Conservation (phyloP, 148 eudicot species). For the Gaultheria prostrata region DNA sequence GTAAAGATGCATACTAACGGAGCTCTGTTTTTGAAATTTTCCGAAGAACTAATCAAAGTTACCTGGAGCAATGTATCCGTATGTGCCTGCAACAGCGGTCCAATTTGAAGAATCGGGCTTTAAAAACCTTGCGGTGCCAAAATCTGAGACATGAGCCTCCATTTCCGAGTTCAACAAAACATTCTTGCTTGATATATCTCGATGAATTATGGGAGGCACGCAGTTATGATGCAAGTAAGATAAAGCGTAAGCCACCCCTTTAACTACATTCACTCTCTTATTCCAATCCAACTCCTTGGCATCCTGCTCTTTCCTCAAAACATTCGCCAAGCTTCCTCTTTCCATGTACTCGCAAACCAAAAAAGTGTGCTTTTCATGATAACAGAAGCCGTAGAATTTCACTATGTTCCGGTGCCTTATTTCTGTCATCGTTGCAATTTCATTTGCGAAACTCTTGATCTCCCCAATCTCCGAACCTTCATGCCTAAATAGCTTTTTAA, state of each 20-base stretch:
- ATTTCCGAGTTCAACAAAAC: background rate
- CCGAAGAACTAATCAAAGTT: background rate
- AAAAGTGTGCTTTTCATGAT: no score
- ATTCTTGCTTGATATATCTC: constrained; percentile 1
- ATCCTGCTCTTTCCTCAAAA: no score
- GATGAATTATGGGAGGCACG: background rate
- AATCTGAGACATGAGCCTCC: constrained; percentile 13
- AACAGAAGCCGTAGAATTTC: no score
- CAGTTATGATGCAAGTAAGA: constrained; percentile 13
- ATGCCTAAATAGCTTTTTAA: no score
- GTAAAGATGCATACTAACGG: no score
- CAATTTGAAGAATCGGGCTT: background rate
- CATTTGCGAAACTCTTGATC: no score
- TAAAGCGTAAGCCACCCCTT: background rate
- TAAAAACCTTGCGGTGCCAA: constrained; percentile 8
- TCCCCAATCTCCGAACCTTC: no score
- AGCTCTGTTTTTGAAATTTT: no score
- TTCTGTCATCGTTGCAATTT: no score
- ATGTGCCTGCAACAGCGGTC: background rate
- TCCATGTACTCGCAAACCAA: no score
- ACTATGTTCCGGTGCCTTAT: no score
- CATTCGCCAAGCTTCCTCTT: no score
- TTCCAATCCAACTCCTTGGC: background rate
- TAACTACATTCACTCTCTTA: constrained; percentile 1
- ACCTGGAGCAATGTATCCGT: constrained; percentile 18